Percentiles rank a stretch among this genome's conserved stretches.
Evolutionary conservation across 345 rosid species (phyloP).

Genomic region (Eutrema heterophyllum): DNA sequence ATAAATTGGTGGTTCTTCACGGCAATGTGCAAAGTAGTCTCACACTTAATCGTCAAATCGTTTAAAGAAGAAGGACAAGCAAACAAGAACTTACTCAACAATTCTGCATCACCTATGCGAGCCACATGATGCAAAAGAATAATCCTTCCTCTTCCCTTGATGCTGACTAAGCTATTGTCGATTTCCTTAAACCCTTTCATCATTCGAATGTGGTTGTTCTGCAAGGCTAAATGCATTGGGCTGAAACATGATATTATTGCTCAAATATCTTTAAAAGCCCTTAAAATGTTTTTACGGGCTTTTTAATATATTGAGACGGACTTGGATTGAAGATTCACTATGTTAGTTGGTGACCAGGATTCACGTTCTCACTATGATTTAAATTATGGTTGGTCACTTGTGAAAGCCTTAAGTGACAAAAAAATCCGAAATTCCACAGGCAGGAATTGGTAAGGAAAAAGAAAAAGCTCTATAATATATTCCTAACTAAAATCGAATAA

Average conservation of each 20-base stretch:
- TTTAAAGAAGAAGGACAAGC: constrained; percentile 30
- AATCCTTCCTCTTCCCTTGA: constrained; percentile 25
- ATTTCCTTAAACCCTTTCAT: constrained; percentile 19
- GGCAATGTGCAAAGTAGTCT: constrained; percentile 33
- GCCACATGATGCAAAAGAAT: constrained; percentile 35
- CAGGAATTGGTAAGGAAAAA: too few relatives aligned
- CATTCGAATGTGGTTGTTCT: background rate
- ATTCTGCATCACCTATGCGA: background rate
- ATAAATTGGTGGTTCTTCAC: background rate
- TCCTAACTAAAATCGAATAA: too few relatives aligned
- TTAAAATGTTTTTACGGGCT: too few relatives aligned
- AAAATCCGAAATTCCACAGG: too few relatives aligned
- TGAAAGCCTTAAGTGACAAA: too few relatives aligned
- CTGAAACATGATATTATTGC: constrained; percentile 12
- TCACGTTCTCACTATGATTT: too few relatives aligned
- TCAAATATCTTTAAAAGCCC: too few relatives aligned
- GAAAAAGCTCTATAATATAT: too few relatives aligned
- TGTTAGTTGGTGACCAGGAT: too few relatives aligned
- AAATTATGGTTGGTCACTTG: too few relatives aligned
- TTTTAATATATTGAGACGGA: too few relatives aligned
- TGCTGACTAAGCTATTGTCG: constrained; percentile 18
- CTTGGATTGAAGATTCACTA: too few relatives aligned
- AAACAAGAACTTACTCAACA: constrained; percentile 15
- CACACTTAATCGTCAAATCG: constrained; percentile 22
- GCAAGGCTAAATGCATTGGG: constrained; percentile 3